These are phyloP conservation scores for Fraxinus quadrangulata DNA, from an alignment of 257 asterid genomes.

Conservation along the genomic window DNA sequence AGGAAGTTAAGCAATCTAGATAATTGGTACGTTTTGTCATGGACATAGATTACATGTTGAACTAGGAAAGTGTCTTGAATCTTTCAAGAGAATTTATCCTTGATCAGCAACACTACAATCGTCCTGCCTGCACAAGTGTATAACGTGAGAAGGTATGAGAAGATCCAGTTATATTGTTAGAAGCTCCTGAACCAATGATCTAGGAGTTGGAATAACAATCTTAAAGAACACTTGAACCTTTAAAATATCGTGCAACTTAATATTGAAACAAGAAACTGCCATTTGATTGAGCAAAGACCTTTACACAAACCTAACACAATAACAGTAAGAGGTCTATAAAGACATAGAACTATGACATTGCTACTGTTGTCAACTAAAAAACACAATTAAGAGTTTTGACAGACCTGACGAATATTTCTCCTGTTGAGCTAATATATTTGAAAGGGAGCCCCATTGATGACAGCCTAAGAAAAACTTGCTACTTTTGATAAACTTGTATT, in stretches of 20 bases:
- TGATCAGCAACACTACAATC: background rate
- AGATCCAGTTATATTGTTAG: background rate
- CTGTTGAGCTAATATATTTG: background rate
- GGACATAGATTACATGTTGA: background rate
- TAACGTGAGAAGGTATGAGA: background rate
- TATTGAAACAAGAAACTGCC: background rate
- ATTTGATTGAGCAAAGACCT: background rate
- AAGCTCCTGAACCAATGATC: background rate
- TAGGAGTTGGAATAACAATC: background rate
- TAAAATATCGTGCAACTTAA: background rate
- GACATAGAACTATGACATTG: background rate
- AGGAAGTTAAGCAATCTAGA: background rate
- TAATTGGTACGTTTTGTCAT: background rate
- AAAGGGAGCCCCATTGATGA: background rate
- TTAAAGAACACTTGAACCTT: background rate
- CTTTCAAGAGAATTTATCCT: background rate
- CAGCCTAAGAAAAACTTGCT: background rate
- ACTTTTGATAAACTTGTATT: background rate
- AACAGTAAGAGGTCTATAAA: background rate
- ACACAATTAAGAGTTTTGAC: background rate
- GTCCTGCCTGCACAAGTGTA: background rate
- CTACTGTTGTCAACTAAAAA: no score
- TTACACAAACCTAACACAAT: background rate
- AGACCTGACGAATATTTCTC: background rate
- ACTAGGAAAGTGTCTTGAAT: background rate